Evolutionary conservation across 371 early-diverging fungal genomes (phyloP).

Genomic region (Spiromyces aspiralis): DNA sequence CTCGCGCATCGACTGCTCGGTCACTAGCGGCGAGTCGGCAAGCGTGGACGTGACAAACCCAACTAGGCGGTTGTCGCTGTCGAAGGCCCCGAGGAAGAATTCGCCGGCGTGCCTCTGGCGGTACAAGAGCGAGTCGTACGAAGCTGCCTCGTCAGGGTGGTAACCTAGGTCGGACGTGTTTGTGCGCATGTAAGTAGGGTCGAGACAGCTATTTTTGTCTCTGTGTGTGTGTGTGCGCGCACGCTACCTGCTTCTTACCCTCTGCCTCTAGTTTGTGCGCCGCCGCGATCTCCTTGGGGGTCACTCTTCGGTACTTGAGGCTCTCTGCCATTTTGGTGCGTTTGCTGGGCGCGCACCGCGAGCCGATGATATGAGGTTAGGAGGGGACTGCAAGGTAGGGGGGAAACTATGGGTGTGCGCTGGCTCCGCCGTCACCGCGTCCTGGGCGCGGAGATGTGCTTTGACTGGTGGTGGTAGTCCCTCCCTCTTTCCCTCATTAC

Average conservation of each 20-base stretch:
- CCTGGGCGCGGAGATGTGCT: no score
- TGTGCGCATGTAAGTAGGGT: background rate
- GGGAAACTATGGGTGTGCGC: no score
- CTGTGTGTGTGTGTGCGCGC: slow-evolving; percentile 2
- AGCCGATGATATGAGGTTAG: no score
- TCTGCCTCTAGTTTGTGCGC: slow-evolving; percentile 4
- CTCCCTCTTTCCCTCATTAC: no score
- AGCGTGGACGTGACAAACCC: slow-evolving; percentile 46
- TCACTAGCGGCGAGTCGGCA: slow-evolving; percentile 27
- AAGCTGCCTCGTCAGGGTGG: slow-evolving; percentile 39
- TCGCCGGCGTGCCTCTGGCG: slow-evolving; percentile 36
- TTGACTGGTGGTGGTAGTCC: no score
- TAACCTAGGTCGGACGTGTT: slow-evolving; percentile 5
- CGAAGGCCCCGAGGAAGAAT: slow-evolving; percentile 40
- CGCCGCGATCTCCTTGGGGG: background rate
- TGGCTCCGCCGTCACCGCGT: no score
- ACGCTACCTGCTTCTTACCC: slow-evolving; percentile 2
- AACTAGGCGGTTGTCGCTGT: slow-evolving; percentile 18
- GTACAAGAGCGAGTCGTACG: slow-evolving; percentile 32
- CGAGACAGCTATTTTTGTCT: background rate
- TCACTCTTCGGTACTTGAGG: no score
- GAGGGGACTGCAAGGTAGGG: no score
- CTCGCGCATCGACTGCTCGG: slow-evolving; percentile 43
- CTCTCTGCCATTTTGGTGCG: no score
- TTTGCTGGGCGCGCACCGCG: no score